A percentile compares a stretch with the other conserved stretches of the same genome.
These are phyloP conservation scores for Eucommia ulmoides DNA, from an alignment of 257 asterid genomes.

Conservation along the genomic window DNA sequence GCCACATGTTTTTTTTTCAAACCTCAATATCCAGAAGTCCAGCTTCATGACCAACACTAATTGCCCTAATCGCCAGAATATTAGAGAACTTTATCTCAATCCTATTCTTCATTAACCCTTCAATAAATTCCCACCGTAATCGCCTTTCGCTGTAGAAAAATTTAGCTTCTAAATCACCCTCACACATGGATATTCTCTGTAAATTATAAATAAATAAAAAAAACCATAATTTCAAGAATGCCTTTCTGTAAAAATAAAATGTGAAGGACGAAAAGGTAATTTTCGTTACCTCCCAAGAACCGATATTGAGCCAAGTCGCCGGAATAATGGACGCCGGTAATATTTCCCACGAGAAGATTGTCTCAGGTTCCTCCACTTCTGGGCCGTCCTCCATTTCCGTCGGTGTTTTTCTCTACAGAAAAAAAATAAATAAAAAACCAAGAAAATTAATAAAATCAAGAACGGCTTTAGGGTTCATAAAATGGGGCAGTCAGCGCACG, in stretches of 20 bases:
- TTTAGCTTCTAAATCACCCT: constrained; percentile 57
- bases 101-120: constrained; percentile 56
- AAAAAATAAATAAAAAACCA: too few species aligned
- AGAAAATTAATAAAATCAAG: too few species aligned
- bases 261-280: neutral
- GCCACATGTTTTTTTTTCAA: too few species aligned
- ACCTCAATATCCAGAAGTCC: constrained; percentile 62
- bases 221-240: neutral
- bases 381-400: too few species aligned
- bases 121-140: constrained; percentile 70
- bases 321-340: constrained; percentile 66
- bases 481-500: too few species aligned
- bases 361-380: too few species aligned
- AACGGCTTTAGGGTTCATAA: too few species aligned
- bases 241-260: too few species aligned
- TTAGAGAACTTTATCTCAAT: constrained; percentile 69
- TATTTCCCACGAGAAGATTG: too few species aligned
- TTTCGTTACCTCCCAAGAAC: constrained; percentile 50
- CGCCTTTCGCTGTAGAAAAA: constrained; percentile 46
- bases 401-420: too few species aligned
- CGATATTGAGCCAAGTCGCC: constrained; percentile 28
- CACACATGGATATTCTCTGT: constrained; percentile 36
- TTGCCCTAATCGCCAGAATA: constrained; percentile 44
- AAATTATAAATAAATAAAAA: too few species aligned
- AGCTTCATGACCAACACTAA: constrained; percentile 7